A percentile compares a stretch with the other conserved stretches of the same genome.
Conservation (phyloP, 2,329 filamentous ascomycete genomes). For the Colletotrichum chlorophyti region DNA sequence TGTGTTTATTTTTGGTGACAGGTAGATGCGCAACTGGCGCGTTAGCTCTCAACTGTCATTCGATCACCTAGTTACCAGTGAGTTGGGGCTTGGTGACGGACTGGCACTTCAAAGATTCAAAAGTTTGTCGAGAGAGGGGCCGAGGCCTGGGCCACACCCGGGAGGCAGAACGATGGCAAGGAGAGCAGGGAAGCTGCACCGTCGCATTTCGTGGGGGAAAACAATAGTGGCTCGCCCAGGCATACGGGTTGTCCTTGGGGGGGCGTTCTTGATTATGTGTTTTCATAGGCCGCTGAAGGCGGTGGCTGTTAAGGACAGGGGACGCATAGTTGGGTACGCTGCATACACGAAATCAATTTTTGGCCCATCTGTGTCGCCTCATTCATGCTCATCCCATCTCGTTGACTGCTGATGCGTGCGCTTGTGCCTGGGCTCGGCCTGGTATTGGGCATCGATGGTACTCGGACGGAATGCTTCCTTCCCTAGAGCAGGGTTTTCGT, state of each 20-base stretch:
- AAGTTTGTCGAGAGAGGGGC: too few relatives aligned
- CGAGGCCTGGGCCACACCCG: too few relatives aligned
- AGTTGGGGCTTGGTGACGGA: too few relatives aligned
- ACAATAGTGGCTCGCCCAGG: conserved; percentile 7
- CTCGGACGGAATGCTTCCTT: neutral
- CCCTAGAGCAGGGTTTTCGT: neutral
- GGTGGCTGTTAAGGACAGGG: neutral
- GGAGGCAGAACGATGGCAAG: too few relatives aligned
- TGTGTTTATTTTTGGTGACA: conserved; percentile 15
- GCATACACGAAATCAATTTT: conserved; percentile 24
- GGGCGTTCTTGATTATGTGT: neutral
- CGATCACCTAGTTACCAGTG: conserved; percentile 1
- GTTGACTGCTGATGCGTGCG: neutral
- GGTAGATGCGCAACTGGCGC: neutral
- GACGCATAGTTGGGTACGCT: conserved; percentile 4
- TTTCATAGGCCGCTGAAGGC: neutral
- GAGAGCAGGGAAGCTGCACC: conserved; percentile 3
- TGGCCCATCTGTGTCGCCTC: conserved; percentile 10
- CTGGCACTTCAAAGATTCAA: too few relatives aligned
- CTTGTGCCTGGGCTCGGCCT: neutral
- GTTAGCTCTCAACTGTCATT: conserved; percentile 16
- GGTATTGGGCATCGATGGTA: neutral
- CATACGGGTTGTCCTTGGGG: neutral
- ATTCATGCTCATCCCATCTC: neutral
- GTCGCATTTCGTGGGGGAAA: conserved; percentile 25